Conservation (phyloP, 495 filamentous ascomycete genomes). For the Penicillium dipodomyicola region DNA sequence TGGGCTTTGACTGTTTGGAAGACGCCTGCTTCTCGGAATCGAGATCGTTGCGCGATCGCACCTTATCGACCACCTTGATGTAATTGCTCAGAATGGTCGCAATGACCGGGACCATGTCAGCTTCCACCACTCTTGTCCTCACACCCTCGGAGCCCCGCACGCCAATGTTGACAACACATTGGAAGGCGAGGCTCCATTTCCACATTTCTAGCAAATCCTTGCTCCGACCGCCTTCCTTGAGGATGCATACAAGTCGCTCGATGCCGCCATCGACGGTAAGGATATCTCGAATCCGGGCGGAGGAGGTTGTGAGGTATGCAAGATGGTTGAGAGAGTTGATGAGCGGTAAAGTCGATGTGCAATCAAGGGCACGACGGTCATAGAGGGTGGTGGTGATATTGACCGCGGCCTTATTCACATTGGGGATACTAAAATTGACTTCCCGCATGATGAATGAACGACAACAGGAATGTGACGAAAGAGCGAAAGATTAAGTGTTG, state of each 20-base stretch:
- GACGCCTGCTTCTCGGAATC: conserved; percentile 53
- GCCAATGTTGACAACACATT: conserved; percentile 98
- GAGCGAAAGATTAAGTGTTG: conserved; percentile 8
- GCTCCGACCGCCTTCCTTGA: conserved; percentile 93
- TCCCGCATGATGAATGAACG: conserved; percentile 73
- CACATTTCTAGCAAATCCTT: conserved; percentile 99
- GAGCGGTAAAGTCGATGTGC: conserved; percentile 92
- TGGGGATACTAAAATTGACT: conserved; percentile 99
- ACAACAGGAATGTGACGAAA: not conserved
- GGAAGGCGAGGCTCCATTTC: conserved; percentile 99
- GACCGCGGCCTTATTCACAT: conserved; percentile 99
- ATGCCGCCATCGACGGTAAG: conserved; percentile 97
- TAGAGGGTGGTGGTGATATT: conserved; percentile 98
- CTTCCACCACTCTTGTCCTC: conserved; percentile 91
- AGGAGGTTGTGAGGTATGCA: conserved; percentile 97
- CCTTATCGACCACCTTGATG: conserved; percentile 90
- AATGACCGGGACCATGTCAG: conserved; percentile 98
- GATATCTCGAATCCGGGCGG: conserved; percentile 94
- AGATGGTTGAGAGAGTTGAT: conserved; percentile 99
- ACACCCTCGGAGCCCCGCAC: conserved; percentile 93
- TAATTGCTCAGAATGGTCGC: conserved; percentile 99
- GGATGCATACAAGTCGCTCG: conserved; percentile 91
- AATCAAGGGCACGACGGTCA: conserved; percentile 94
- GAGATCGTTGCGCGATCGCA: conserved; percentile 75
- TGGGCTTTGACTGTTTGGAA: conserved; percentile 42